Evolutionary conservation across 371 early-diverging fungal species (phyloP), one percentile per base, ranked within the genome.

Genomic region (Mucor velutinosus): DNA sequence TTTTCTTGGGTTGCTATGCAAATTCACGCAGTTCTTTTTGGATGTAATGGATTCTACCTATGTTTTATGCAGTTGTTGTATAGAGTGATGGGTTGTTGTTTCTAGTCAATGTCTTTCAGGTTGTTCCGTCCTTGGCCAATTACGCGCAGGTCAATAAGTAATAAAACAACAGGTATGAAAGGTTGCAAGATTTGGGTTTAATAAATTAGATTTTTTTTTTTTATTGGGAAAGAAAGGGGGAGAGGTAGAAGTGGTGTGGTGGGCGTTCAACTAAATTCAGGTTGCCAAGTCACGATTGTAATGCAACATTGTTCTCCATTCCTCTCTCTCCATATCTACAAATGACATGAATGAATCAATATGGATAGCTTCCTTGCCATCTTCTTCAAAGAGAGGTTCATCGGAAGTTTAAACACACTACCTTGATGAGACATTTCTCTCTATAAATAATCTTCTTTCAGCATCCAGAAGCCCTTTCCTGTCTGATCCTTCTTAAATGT

Each of bases 381-480:
- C 5, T 7, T 53, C 14, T 41, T 41, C 17, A 41, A 41, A 41
- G 17, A 41, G 41, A 17, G 12, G 23, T 53, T 27, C 57, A 57
- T 57, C 57, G 57, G 57, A 33, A 57, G 33, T 57, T 57, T 29
- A 57, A 57, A 27, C 55, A 47, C n/a, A 47, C 21, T 0, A 17
- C 41, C 41, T 21, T 47, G 47, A 8, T 21, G 4, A 4, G 33
- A 8, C 37, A 4, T 51, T 17, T 51, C 29, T 30, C 8, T 15
- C 66, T 72, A 81, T 37, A 77, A 73, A 61, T 76, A 88, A 30
- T 88, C 87, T 3, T 74, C 67, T 66, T 84, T 86, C 27, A 88
- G 74, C 5, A 76, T 71, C 87, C 88, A 88, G 51, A 78, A 74
- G 4, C 88, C 86, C 49, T 69, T 66, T 35, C 75, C 67, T 65